Conservation (phyloP, 179 eudicot species). For the Gypsophila paniculata region DNA sequence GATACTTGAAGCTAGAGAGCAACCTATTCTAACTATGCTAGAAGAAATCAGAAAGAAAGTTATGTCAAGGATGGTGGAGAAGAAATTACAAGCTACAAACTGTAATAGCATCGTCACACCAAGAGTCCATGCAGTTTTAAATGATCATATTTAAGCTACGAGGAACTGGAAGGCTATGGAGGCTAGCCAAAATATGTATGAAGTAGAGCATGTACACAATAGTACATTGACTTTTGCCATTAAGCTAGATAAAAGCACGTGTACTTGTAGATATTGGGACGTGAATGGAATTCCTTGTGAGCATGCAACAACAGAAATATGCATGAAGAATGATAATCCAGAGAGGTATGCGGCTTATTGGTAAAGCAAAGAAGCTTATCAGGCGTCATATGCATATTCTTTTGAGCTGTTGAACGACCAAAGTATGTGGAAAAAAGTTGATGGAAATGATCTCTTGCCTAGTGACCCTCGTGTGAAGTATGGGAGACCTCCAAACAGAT, state of each 20-base stretch:
- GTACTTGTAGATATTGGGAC: conserved; percentile 10
- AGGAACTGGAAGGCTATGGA: conserved; percentile 9
- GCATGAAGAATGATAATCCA: conserved; percentile 5
- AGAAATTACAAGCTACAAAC: not conserved
- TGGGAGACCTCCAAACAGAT: not conserved
- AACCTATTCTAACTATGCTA: conserved; percentile 6
- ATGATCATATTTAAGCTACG: not conserved
- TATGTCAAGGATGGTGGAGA: conserved; percentile 14
- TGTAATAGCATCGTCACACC: not conserved
- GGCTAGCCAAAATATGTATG: conserved; percentile 9
- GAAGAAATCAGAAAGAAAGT: conserved; percentile 11
- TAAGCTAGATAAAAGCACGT: not conserved
- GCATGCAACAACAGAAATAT: conserved; percentile 10
- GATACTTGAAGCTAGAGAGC: conserved; percentile 14
- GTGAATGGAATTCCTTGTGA: conserved; percentile 9
- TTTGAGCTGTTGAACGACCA: not conserved
- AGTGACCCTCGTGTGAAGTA: conserved; percentile 7
- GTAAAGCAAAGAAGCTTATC: not conserved
- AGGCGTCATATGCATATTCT: not conserved
- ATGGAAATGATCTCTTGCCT: not conserved
- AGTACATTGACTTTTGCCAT: not conserved
- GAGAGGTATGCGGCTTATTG: not conserved
- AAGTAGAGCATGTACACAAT: conserved; percentile 13
- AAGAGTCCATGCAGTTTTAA: not conserved
- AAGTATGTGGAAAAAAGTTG: not conserved